Base-by-base conservation (phyloP, 2,329 filamentous ascomycete species). In the Cordyceps militaris region DNA sequence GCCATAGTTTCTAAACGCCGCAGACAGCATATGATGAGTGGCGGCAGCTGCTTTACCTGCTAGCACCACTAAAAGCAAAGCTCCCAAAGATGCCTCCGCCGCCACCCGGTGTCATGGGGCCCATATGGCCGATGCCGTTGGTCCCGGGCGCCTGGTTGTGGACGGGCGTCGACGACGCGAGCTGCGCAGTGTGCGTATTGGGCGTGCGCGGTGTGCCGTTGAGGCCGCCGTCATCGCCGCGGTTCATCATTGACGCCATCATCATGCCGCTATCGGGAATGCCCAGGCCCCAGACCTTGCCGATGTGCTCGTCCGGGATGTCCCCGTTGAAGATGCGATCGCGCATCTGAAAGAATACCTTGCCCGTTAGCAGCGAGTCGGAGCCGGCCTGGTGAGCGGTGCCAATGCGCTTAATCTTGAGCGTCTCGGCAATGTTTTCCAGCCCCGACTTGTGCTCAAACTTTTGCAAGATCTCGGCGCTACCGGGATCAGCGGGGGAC, bases 281-380 rank as follows among this genome's bases (percentile, higher is more conserved):
- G 54, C 91, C 92, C 10, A 97, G 78, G 11, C 93, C 93, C 89
- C 93, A 97, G 65, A 97, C 91, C 73, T 95, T 93, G 60, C 92
- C 91, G 6, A 89, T 77, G 63, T 95, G 91, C 64, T 95, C 88
- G 30, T 89, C 84, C 7, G 89, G 85, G 48, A 97, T 88, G 24
- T 85, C 81, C 61, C 89, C 88, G 65, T 88, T 87, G 74, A 96
- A 97, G 63, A 97, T 89, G 68, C 89, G 86, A 69, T 91, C 87
- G 60, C 87, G 85, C 79, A 97, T 88, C 66, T 91, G 88, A 82
- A 96, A 99, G 74, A 97, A 99, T 30, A 97, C 91, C 65, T 88
- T 87, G 50, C 94, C 94, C 0, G 94, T 99, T 30, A 99, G 82
- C 65, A 97, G 83, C 21, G 91, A 93, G 72, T 99, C 94, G 0